Base-by-base conservation (phyloP, 2,329 filamentous ascomycete species). In the Aureobasidium uvarum region DNA sequence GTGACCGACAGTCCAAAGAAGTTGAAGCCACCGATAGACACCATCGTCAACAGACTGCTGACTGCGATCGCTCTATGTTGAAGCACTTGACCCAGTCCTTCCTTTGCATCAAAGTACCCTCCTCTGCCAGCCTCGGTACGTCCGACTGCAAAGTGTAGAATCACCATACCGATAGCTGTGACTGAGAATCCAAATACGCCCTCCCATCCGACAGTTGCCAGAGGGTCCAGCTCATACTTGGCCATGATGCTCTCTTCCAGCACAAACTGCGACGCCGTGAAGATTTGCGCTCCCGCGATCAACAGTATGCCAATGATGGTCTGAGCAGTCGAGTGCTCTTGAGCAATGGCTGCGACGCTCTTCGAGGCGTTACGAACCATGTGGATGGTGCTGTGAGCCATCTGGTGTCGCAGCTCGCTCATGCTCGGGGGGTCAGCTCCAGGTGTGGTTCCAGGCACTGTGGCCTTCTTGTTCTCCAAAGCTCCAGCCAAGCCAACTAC, bases 21-120 rank as follows among this genome's bases (percentile, higher is more conserved):
- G 80, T 99, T 99, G 85, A 98, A 99, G 63, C 94, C 93, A 69
- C 92, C 94, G 72, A 99, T 99, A 73, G 92, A 96, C 70, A 99
- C 84, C 95, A 99, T 99, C 75, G 98, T 98, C 66, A 96, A 77
- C 8, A 98, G 64, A 69, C 92, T 96, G 25, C 91, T 91, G 3
- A 93, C 71, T 36, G 88, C 85, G 67, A 99, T 87, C 18, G 85
- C 79, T 62, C 81, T 84, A 77, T 93, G 87, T 41, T 87, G 81
- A 11, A 86, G 86, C 78, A 99, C 87, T 77, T 98, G 86, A 68
- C 86, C 85, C 82, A 92, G 89, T 16, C 92, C 94, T 75, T 97
- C 93, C 5, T 83, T 85, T 69, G 93, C 88, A 77, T 99, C 95
- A 76, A 98, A 99, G 74, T 93, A 93, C 48, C 95, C 94, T 72